Evolutionary conservation across 257 asterid genomes (phyloP), one percentile per base, ranked within the genome.

Genomic region (Nicotiana tabacum): DNA sequence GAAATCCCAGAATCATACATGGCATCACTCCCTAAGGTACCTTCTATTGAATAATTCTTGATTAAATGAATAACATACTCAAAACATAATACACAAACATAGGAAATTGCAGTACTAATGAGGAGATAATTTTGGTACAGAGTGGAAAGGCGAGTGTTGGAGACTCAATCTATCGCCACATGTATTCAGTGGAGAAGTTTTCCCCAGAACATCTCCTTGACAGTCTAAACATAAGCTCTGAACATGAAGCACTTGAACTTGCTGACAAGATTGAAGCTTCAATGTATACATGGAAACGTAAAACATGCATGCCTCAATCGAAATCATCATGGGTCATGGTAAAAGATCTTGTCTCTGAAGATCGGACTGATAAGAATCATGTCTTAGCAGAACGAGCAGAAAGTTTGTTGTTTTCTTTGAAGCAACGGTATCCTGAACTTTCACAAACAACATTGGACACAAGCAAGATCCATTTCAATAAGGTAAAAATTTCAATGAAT

Each of bases 131-230:
- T n/a, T 78, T 57, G 29, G 17, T 57, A 21, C 91, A 96, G 98
- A 93, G 95, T 81, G 99, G 98, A 72, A 96, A 89, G 88, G 88
- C 96, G 32, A 90, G 91, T 21, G 84, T 96, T n/a, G 99, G 99
- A 13, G 99, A 96, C 10, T 7, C 89, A 51, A 90, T 91, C 32
- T 94, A 93, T 85, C 91, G 93, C 11, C 85, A 92, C 90, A 90
- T 94, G 95, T 85, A 86, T 27, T 89, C 66, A 57, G 90, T 89
- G 3, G 94, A 90, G 12, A 92, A 90, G 27, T 96, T 96, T 77
- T 89, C 90, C 13, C 95, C 97, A 0, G 95, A 89, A 66, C 81
- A 83, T 58, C 87, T 94, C 30, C 93, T 96, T 3, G 90, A 92
- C 85, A 79, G 89, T 66, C 91, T 96, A 64, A 87, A 86, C 60